Percentiles rank a stretch among this genome's conserved stretches.
phyloP scores from a whole-genome alignment of 257 asterid species.

The Solanum habrochaites region DNA sequence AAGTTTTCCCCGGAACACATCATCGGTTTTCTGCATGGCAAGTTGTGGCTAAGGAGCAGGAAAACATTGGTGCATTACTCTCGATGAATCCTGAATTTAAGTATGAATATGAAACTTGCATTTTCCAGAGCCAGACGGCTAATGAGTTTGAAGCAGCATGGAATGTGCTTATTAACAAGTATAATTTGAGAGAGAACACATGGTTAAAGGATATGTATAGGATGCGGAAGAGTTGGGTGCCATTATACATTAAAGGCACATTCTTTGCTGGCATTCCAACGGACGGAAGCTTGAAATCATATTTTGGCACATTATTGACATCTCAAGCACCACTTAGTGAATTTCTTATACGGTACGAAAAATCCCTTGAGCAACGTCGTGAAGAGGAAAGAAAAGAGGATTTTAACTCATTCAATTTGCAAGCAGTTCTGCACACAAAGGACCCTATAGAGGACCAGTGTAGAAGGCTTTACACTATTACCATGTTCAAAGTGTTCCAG shows the following conservation, averaged over 20 bases:
- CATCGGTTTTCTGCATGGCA: conserved; percentile 84
- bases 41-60: conserved; percentile 58
- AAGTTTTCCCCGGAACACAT: conserved; percentile 66
- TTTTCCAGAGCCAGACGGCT: conserved; percentile 61
- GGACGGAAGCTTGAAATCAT: conserved; percentile 67
- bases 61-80: conserved; percentile 47
- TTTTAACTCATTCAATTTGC: conserved; percentile 64
- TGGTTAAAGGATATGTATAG: conserved; percentile 84
- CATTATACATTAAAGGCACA: conserved; percentile 52
- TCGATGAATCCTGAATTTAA: conserved; percentile 69
- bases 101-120: conserved; percentile 68
- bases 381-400: conserved; percentile 90
- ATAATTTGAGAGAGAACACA: conserved; percentile 40
- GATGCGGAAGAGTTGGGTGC: conserved; percentile 80
- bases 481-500: conserved; percentile 79
- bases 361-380: conserved; percentile 60
- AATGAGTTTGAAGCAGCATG: conserved; percentile 78
- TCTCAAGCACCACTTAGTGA: conserved; percentile 54
- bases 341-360: conserved; percentile 57
- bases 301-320: conserved; percentile 48
- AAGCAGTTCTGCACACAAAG: conserved; percentile 66
- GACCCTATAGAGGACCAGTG: conserved; percentile 96
- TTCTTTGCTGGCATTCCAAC: conserved; percentile 88
- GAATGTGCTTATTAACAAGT: conserved; percentile 62
- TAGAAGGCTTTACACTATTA: conserved; percentile 64